These are phyloP conservation scores for Saccharomycopsis olivae DNA, from an alignment of 805 yeast species.

Conservation along the genomic window DNA sequence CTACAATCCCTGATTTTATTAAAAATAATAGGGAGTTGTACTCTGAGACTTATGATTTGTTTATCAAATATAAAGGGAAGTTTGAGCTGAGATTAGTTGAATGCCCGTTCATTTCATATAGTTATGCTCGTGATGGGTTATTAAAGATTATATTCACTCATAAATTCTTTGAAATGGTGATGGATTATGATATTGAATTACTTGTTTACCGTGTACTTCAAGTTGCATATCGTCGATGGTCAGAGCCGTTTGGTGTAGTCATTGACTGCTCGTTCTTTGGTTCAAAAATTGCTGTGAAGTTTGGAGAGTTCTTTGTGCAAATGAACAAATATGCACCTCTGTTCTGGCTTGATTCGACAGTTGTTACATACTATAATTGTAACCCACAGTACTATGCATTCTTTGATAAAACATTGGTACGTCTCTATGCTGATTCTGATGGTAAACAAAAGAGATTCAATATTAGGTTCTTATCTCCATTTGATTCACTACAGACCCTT, in stretches of 20 bases:
- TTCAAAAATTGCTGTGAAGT: conserved; percentile 7
- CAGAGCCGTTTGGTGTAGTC: conserved; percentile 48
- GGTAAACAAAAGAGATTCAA: not conserved
- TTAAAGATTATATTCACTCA: conserved; percentile 52
- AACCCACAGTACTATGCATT: conserved; percentile 1
- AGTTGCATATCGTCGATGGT: conserved; percentile 64
- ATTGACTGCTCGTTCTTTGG: conserved; percentile 60
- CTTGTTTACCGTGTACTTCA: conserved; percentile 54
- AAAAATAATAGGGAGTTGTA: conserved; percentile 39
- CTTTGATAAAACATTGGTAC: conserved; percentile 1
- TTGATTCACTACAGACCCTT: conserved; percentile 34
- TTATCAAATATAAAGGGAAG: conserved; percentile 48
- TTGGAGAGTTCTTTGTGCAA: not conserved
- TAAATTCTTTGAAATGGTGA: conserved; percentile 25
- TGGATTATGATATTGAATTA: conserved; percentile 5
- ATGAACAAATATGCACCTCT: not conserved
- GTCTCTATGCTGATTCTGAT: not conserved
- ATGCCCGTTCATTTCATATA: conserved; percentile 43
- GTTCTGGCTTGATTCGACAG: conserved; percentile 3
- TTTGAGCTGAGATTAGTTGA: conserved; percentile 36
- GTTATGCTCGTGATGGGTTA: conserved; percentile 59
- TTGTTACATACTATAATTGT: conserved; percentile 8
- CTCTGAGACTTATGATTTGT: conserved; percentile 55
- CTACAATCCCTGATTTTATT: conserved; percentile 44
- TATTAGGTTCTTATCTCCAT: conserved; percentile 15